Evolutionary conservation across 2,329 filamentous ascomycete genomes (phyloP), one percentile per base, ranked within the genome.

Genomic region (Aspergillus transmontanensis): DNA sequence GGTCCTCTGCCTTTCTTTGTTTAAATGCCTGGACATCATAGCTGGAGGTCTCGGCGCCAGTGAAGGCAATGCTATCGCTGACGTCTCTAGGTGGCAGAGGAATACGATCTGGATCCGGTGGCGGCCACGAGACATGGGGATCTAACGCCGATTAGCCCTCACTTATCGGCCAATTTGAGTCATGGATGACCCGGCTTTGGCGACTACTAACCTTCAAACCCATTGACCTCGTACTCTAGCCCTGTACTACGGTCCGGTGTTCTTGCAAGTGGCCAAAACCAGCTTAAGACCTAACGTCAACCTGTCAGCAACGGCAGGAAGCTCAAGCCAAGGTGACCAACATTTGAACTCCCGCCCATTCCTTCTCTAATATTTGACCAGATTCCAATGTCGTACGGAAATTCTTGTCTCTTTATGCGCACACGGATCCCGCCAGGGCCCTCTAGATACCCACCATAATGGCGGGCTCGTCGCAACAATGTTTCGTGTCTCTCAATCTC

Each of bases 381-480:
- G 58, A 90, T 85, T 6, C 87, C 87, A 58, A 90, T 84, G 65
- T 90, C 87, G 71, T 88, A 90, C 0, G 87, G 87, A 66, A 88
- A 90, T 66, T 90, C 87, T 66, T 89, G 87, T 60, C 82, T 84
- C 57, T 76, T 75, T 53, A 90, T 86, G 14, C 77, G 79, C 9
- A 89, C 69, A 64, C 80, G 80, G 2, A 77, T 75, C 2, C 87
- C 87, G 51, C 87, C 84, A 0, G 86, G 86, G 0, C 82, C 85
- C 41, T 86, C 80, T 0, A 90, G 78, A 63, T 82, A 86, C 6
- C 87, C 87, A 1, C 87, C 87, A 23, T 86, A 81, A 41, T 76
- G 75, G 30, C 78, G 76, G 12, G 82, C 80, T 60, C 81, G 76
- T 45, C 81, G 78, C 36, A 83, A 69, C 6, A 84, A 72, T 4